phyloP scores from a whole-genome alignment of 2,329 filamentous ascomycete genomes.

The Trichocomaceae sp. region DNA sequence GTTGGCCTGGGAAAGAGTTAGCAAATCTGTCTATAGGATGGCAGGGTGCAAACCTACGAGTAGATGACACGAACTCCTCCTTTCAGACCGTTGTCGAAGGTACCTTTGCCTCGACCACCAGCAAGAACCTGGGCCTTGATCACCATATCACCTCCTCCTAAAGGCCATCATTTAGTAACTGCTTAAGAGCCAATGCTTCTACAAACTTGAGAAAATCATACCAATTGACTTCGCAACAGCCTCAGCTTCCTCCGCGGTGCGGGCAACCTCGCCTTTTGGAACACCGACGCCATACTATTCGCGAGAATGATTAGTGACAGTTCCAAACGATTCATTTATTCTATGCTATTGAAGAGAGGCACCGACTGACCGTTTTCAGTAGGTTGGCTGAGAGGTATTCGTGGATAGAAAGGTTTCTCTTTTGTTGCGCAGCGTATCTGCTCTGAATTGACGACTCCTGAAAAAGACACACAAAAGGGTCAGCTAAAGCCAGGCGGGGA shows the following conservation, averaged over 20 bases:
- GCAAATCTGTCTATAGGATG: neutral
- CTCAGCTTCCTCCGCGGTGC: slow-evolving; percentile 80
- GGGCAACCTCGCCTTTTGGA: slow-evolving; percentile 81
- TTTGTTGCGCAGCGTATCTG: slow-evolving; percentile 63
- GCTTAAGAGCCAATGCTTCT: neutral
- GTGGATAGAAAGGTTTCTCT: slow-evolving; percentile 88
- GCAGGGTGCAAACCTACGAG: slow-evolving; percentile 54
- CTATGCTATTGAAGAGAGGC: slow-evolving; percentile 3
- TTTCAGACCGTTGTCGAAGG: slow-evolving; percentile 97
- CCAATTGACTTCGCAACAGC: slow-evolving; percentile 82
- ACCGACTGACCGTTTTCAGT: slow-evolving; percentile 56
- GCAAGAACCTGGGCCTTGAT: slow-evolving; percentile 99
- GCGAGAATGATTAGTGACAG: slow-evolving; percentile 19
- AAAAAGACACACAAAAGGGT: slow-evolving; percentile 36
- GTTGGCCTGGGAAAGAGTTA: slow-evolving; percentile 54
- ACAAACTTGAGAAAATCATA: slow-evolving; percentile 32
- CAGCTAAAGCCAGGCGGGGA: slow-evolving; percentile 26
- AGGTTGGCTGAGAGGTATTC: slow-evolving; percentile 96
- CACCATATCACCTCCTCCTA: slow-evolving; percentile 84
- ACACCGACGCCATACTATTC: slow-evolving; percentile 86
- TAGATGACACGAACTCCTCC: slow-evolving; percentile 98
- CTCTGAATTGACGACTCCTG: slow-evolving; percentile 52
- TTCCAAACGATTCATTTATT: neutral
- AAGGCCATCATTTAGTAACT: slow-evolving; percentile 9
- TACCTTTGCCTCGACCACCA: slow-evolving; percentile 94